These are phyloP conservation scores for Linanthus parryae DNA, from an alignment of 148 eudicot species.

Conservation along the genomic window DNA sequence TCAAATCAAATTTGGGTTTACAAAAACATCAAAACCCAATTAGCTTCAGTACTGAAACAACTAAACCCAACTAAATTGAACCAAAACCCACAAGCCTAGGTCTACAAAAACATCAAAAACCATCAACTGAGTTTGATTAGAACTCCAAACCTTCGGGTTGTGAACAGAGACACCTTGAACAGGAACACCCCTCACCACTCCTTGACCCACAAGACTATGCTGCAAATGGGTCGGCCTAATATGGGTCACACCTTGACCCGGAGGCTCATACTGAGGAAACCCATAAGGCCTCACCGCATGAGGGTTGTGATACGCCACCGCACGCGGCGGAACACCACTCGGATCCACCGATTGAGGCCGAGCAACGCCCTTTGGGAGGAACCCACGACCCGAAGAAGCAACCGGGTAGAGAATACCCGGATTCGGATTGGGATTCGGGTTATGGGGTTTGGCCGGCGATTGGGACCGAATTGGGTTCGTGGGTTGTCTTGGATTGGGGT, in stretches of 20 bases:
- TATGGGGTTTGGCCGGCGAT: not conserved
- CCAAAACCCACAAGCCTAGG: too few species aligned
- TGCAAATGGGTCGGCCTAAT: constrained; percentile 18
- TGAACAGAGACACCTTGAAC: too few species aligned
- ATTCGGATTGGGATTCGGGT: too few species aligned
- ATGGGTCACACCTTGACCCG: constrained; percentile 7
- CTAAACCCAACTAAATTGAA: too few species aligned
- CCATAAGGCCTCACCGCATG: constrained; percentile 11
- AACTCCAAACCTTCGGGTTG: constrained; percentile 17
- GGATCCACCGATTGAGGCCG: constrained; percentile 11
- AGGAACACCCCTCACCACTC: constrained; percentile 21
- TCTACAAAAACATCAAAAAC: too few species aligned
- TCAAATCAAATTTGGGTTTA: too few species aligned
- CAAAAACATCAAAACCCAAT: too few species aligned
- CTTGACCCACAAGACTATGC: constrained; percentile 14
- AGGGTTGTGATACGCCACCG: not conserved
- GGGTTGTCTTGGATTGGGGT: constrained; percentile 1
- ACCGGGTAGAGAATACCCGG: constrained; percentile 25
- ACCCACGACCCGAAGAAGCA: constrained; percentile 30
- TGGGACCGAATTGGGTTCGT: not conserved
- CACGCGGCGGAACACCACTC: constrained; percentile 10
- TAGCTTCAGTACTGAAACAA: too few species aligned
- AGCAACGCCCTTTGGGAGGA: constrained; percentile 16
- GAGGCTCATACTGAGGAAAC: constrained; percentile 22
- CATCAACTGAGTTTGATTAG: too few species aligned